These are phyloP conservation scores for Simplicillium aogashimaense DNA, from an alignment of 2,329 filamentous ascomycete genomes.

Conservation along the genomic window DNA sequence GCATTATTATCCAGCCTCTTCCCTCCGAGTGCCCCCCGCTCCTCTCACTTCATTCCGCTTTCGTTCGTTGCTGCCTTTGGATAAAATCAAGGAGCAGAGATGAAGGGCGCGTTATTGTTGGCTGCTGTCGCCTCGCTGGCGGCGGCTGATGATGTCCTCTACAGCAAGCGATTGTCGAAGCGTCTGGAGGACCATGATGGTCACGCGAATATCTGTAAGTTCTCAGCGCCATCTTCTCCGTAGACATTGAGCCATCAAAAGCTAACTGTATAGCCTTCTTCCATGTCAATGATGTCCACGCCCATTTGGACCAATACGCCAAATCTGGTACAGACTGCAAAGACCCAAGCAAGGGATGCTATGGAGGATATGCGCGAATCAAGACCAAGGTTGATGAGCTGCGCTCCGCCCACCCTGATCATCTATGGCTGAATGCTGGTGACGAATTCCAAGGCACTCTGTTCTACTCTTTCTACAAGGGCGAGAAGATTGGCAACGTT, in stretches of 20 bases:
- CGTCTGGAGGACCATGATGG: slow-evolving; percentile 37
- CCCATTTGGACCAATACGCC: slow-evolving; percentile 54
- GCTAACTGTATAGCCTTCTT: slow-evolving; percentile 39
- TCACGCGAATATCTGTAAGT: slow-evolving; percentile 42
- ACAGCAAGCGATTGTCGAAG: slow-evolving; percentile 37
- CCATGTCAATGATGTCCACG: slow-evolving; percentile 61
- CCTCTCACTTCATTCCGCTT: no score
- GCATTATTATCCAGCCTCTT: not conserved
- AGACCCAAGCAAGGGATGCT: slow-evolving; percentile 45
- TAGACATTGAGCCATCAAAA: not conserved
- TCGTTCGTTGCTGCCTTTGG: no score
- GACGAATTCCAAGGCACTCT: slow-evolving; percentile 62
- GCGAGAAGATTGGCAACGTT: slow-evolving; percentile 58
- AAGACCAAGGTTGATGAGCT: slow-evolving; percentile 49
- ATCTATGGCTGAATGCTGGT: slow-evolving; percentile 54
- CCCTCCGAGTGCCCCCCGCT: not conserved
- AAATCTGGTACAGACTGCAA: slow-evolving; percentile 53
- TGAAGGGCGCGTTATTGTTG: slow-evolving; percentile 5
- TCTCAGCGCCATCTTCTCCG: not conserved
- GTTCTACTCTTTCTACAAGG: slow-evolving; percentile 57
- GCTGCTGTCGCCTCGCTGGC: slow-evolving; percentile 16
- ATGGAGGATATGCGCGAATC: slow-evolving; percentile 54
- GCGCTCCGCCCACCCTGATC: slow-evolving; percentile 47
- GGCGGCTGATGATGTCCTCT: slow-evolving; percentile 33
- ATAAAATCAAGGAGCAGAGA: no score